Percentiles rank a stretch among this genome's conserved stretches.
These are phyloP conservation scores for Coemansia sp. DNA, from an alignment of 192 early-diverging fungal genomes.

Conservation along the genomic window DNA sequence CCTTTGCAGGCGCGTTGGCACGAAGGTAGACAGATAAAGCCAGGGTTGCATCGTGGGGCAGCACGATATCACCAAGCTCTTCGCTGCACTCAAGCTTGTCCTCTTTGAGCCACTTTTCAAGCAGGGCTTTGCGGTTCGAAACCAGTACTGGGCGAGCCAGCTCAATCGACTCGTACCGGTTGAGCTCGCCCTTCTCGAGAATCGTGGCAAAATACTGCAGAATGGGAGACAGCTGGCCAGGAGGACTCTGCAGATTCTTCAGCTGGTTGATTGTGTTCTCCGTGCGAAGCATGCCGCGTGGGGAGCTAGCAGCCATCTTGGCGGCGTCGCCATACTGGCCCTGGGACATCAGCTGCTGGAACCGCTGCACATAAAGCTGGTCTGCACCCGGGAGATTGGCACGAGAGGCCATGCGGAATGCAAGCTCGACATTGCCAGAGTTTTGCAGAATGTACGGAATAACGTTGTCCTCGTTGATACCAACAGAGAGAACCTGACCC, in stretches of 20 bases:
- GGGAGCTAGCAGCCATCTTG: slow-evolving; percentile 93
- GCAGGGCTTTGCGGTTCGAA: slow-evolving; percentile 86
- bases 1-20: slow-evolving; percentile 91
- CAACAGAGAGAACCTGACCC: slow-evolving; percentile 94
- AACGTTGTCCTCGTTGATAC: slow-evolving; percentile 84
- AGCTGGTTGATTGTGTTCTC: slow-evolving; percentile 93
- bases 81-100: slow-evolving; percentile 99
- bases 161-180: slow-evolving; percentile 93
- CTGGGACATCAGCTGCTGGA: slow-evolving; percentile 77
- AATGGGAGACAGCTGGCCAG: slow-evolving; percentile 87
- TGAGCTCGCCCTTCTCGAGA: slow-evolving; percentile 90
- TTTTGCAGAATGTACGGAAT: slow-evolving; percentile 87
- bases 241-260: slow-evolving; percentile 72
- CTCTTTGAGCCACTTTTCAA: slow-evolving; percentile 99
- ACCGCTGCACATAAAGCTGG: slow-evolving; percentile 86
- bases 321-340: slow-evolving; percentile 87
- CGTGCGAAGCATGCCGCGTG: slow-evolving; percentile 92
- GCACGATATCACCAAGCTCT: slow-evolving; percentile 96
- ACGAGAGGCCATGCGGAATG: slow-evolving; percentile 85
- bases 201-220: slow-evolving; percentile 97
- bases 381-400: slow-evolving; percentile 92
- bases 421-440: slow-evolving; percentile 85
- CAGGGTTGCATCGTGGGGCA: slow-evolving; percentile 83
- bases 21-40: slow-evolving; percentile 94
- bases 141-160: slow-evolving; percentile 87